Evolutionary conservation across 495 filamentous ascomycete species (phyloP).

Genomic region (Corynascus novoguineensis): DNA sequence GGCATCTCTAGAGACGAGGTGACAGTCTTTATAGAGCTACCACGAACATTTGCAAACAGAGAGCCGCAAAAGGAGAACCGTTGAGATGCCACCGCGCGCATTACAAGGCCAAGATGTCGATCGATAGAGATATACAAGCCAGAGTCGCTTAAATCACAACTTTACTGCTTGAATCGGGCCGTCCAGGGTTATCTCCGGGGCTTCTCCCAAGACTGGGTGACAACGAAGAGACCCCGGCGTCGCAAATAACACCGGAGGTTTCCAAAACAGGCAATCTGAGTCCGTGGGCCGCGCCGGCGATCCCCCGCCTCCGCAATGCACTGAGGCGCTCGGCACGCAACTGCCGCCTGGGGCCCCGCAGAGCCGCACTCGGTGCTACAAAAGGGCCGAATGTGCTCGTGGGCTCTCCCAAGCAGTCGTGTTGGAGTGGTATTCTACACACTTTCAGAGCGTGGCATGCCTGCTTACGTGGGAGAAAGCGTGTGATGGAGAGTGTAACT

Average conservation of each 20-base stretch:
- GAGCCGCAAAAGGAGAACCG: too few relatives aligned
- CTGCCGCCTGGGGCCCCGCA: slow-evolving; percentile 14
- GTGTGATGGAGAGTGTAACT: not conserved
- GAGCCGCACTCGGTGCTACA: slow-evolving; percentile 8
- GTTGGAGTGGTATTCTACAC: not conserved
- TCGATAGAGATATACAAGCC: not conserved
- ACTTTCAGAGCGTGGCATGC: not conserved
- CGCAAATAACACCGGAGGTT: not conserved
- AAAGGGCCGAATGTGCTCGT: slow-evolving; percentile 23
- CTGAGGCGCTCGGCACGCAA: not conserved
- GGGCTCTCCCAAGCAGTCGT: not conserved
- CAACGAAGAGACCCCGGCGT: not conserved
- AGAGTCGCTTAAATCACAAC: not conserved
- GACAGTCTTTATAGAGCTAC: too few relatives aligned
- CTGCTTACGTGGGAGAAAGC: not conserved
- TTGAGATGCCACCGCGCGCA: not conserved
- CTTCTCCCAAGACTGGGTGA: not conserved
- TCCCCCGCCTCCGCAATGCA: slow-evolving; percentile 8
- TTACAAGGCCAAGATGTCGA: not conserved
- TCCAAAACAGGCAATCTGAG: not conserved
- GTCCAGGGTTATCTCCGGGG: not conserved
- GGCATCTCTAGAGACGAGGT: too few relatives aligned
- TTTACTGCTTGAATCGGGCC: slow-evolving; percentile 11
- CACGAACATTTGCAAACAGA: too few relatives aligned
- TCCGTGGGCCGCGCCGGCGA: not conserved